Base-by-base conservation (phyloP, 1,139 yeast species). In the Nakaseomyces bracarensis region DNA sequence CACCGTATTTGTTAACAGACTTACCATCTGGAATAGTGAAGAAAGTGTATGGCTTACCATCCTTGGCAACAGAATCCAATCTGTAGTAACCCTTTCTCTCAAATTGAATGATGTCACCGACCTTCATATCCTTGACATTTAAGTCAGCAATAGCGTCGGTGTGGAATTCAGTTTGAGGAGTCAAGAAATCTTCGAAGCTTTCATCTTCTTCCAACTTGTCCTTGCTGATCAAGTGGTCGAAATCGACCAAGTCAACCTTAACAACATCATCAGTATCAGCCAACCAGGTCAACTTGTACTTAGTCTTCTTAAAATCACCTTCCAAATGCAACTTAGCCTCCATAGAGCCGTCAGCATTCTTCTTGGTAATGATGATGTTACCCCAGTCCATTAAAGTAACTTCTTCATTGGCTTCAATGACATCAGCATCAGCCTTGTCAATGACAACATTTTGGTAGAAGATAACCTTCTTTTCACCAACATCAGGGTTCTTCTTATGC, bases 301-400 rank as follows among this genome's bases (percentile, higher is more conserved):
- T 83, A 43, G 98, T 91, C 71, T 87, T 89, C 69, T 87, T 84
- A 83, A 87, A 91, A 66, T 91, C 98, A 67, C 97, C 97, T 54
- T 85, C 96, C 64, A 91, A 75, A 66, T 91, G 84, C 57, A 91
- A 73, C 57, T 79, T 81, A 50, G 87, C 96, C 46, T 79, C 84
- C 50, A 89, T 69, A 3, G 79, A 70, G 44, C 74, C 77, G 50
- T 72, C 80, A 64, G 76, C 81, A 60, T 68, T 67, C 58, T 89
- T 75, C 66, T 79, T 78, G 54, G 83, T 74, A 52, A 89, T 69
- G 52, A 91, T 82, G 43, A 82, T 86, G 61, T 91, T 91, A 74
- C 97, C 97, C 98, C 98, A 91, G 69, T 91, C 97, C 98, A 91
- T 91, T 60, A 91, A 76, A 33, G 97, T 91, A 48, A 89, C 74